Evolutionary conservation across 352 stramenopile species (phyloP).

Genomic region (Globisporangium polare): DNA sequence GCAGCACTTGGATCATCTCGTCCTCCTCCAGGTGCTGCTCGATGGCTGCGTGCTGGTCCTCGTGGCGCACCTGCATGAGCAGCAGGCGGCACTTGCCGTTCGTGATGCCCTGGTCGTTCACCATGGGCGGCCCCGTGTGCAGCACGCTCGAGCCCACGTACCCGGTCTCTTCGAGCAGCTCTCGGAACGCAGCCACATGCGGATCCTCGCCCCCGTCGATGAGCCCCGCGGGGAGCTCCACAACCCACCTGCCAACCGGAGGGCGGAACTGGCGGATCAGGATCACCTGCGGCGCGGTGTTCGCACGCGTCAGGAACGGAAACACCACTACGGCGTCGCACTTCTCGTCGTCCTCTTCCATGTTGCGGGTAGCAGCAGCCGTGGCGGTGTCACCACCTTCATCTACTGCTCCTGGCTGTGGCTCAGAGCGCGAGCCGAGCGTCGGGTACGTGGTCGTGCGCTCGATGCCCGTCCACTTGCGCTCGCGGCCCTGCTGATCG

Average conservation of each 20-base stretch:
- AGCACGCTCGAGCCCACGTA: constrained; percentile 29
- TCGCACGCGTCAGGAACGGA: constrained; percentile 47
- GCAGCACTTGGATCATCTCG: constrained; percentile 71
- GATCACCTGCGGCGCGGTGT: constrained; percentile 40
- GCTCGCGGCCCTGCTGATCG: constrained; percentile 39
- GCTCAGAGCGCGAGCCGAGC: neutral
- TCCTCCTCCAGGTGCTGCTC: constrained; percentile 56
- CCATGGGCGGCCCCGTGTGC: constrained; percentile 72
- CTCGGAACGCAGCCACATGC: constrained; percentile 66
- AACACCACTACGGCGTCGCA: constrained; percentile 78
- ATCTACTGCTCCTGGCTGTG: neutral
- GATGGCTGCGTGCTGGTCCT: constrained; percentile 24
- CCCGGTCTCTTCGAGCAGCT: constrained; percentile 90
- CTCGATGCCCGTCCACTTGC: constrained; percentile 61
- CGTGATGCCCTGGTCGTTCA: constrained; percentile 77
- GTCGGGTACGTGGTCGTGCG: constrained; percentile 60
- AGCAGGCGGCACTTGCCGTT: constrained; percentile 69
- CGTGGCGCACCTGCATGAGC: constrained; percentile 48
- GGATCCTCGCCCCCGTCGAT: constrained; percentile 85
- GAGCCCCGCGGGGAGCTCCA: constrained; percentile 90
- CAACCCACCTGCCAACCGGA: constrained; percentile 74
- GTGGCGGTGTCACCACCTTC: neutral
- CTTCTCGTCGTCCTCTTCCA: neutral
- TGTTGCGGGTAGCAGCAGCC: neutral
- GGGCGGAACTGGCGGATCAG: constrained; percentile 91